Evolutionary conservation across 2,329 filamentous ascomycete species (phyloP), one percentile per base, ranked within the genome.

Genomic region (Akanthomyces dipterigenus): DNA sequence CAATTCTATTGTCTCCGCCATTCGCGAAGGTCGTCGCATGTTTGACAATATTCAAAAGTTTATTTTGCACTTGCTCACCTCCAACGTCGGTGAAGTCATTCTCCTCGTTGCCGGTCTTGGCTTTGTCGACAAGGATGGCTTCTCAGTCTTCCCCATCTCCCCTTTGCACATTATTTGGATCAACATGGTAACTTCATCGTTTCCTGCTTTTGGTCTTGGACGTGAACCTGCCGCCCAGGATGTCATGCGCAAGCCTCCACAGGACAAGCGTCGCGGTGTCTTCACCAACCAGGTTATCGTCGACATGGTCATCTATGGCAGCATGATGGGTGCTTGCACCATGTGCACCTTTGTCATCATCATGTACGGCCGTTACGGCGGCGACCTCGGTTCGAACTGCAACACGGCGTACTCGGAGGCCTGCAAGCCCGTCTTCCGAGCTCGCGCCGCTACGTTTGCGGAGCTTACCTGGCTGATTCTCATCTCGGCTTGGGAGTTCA

Each of bases 11-110:
- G 87, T 95, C 20, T 85, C 89, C 40, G 90, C 90, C 5, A 90
- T 95, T 65, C 88, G 90, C 66, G 89, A 95, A 75, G 91, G 91
- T 18, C 84, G 91, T 16, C 83, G 90, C 67, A 91, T 93, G 80
- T 93, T 93, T 70, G 89, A 93, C 73, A 95, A 95, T 70, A 92
- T 95, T 65, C 89, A 95, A 69, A 93, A 93, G 68, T 95, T 95
- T 69, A 87, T 95, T 49, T 80, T 95, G 46, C 90, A 92, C 71
- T 76, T 95, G 42, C 81, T 96, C 38, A 86, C 87, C 1, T 87
- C 91, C 71, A 96, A 96, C 70, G 88, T 96, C 48, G 91, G 89
- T 38, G 89, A 96, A 70, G 92, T 93, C 8, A 87, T 90, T 64
- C 87, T 91, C 1, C 80, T 96, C 18, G 85, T 96, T 28, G 87